These are phyloP conservation scores for Pelargonium australe DNA, from an alignment of 441 rosid genomes.

Conservation along the genomic window DNA sequence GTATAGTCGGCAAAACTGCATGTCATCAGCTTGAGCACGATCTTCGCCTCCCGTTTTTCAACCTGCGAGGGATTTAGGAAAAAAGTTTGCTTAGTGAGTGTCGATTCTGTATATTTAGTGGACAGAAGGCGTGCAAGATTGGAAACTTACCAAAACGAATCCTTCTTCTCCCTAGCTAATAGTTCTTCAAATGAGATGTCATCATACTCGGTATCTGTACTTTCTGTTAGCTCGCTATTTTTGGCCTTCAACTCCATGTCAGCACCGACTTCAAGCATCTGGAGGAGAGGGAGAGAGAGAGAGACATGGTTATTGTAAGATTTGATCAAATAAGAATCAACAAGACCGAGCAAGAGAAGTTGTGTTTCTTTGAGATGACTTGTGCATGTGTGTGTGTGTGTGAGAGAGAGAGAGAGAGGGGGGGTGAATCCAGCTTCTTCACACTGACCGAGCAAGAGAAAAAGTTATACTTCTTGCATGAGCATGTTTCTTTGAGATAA, in stretches of 20 bases:
- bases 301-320: too few species aligned
- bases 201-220: constrained; percentile 40
- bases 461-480: too few species aligned
- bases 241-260: constrained; percentile 54
- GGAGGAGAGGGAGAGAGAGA: constrained; percentile 5
- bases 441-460: too few species aligned
- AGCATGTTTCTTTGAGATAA: too few species aligned
- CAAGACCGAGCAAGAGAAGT: too few species aligned
- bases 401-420: too few species aligned
- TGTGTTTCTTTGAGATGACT: too few species aligned
- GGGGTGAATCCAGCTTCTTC: too few species aligned
- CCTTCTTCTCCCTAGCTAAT: constrained; percentile 82
- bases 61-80: constrained; percentile 38
- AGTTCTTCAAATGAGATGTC: constrained; percentile 85
- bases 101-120: background rate
- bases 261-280: constrained; percentile 73
- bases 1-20: background rate
- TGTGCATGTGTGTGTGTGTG: too few species aligned
- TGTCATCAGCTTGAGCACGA: constrained; percentile 24
- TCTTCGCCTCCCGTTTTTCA: constrained; percentile 45
- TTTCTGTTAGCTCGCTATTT: constrained; percentile 32
- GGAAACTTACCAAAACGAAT: constrained; percentile 66
- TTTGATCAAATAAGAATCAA: too few species aligned
- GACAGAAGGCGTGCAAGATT: constrained; percentile 9
- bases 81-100: constrained; percentile 8